Evolutionary conservation across 2,329 filamentous ascomycete genomes (phyloP), one percentile per base, ranked within the genome.

Genomic region (Lomentospora prolificans): DNA sequence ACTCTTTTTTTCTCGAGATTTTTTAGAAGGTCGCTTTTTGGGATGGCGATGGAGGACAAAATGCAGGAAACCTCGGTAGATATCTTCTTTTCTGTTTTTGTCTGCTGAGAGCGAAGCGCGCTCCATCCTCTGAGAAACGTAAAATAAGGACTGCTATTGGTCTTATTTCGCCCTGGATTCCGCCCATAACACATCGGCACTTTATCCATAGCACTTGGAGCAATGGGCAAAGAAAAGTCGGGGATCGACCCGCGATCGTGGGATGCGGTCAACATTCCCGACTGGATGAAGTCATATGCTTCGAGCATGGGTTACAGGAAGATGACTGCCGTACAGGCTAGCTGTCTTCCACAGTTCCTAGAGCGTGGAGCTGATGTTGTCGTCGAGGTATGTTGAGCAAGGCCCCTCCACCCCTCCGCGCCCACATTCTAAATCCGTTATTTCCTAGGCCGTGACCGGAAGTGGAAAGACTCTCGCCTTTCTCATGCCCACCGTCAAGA

Each of bases 291-390:
- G 55, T 89, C 95, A 61, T 90, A 90, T 58, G 84, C 95, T 51
- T 78, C 84, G 52, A 82, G 85, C 60, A 92, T 94, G 85, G 89
- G 90, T 58, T 96, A 96, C 70, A 75, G 78, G 60, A 85, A 87
- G 67, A 91, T 94, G 79, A 96, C 91, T 3, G 92, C 92, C 1
- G 91, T 96, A n/a, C 92, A 97, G 72, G 89, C 91, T 48, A 92
- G 90, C 58, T 87, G 89, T 3, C 87, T 96, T 61, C 90, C 90
- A 10, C 80, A 96, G 53, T 94, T 96, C 67, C 85, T 91, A 72
- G 85, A 84, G 53, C 88, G 95, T 68, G 59, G 59, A 22, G 59
- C 59, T 7, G 90, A 96, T 69, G 89, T 95, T 3, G 90, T 96
- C 1, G 90, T 96, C 4, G 90, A 95, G 74, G 83, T 82, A 67